These are phyloP conservation scores for Vachellia collinsii DNA, from an alignment of 306 rosid genomes.

Conservation along the genomic window DNA sequence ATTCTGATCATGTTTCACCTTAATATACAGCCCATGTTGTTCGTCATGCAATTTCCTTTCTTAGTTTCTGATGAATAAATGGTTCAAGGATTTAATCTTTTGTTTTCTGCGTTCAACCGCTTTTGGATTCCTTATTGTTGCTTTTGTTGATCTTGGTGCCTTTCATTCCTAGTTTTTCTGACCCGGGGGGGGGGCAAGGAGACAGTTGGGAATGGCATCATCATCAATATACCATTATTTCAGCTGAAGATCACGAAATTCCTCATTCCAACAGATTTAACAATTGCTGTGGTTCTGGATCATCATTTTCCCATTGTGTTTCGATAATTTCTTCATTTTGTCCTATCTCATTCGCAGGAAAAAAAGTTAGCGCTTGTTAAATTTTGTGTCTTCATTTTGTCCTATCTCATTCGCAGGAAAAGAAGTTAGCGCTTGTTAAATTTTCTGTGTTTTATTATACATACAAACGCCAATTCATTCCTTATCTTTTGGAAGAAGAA, in stretches of 20 bases:
- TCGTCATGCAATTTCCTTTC: conserved; percentile 1
- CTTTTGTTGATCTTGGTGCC: background rate
- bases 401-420: conserved; percentile 14
- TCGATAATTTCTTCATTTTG: background rate
- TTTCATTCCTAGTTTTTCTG: background rate
- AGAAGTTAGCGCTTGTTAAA: background rate
- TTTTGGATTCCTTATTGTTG: background rate
- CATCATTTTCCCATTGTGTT: conserved; percentile 10
- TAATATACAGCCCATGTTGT: conserved; percentile 15
- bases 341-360: conserved; percentile 14
- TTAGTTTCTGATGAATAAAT: background rate
- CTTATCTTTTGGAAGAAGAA: background rate
- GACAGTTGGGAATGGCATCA: background rate
- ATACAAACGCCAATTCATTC: conserved; percentile 27
- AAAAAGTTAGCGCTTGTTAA: background rate
- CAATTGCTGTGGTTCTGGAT: conserved; percentile 29
- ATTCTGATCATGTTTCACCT: conserved; percentile 27
- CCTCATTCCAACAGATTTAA: background rate
- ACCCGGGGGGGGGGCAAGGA: no score
- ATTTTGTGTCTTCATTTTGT: background rate
- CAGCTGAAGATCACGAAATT: background rate
- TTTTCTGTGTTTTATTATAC: conserved; percentile 24
- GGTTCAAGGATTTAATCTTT: conserved; percentile 18
- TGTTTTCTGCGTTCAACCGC: conserved; percentile 41
- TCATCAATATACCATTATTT: conserved; percentile 5